Evolutionary conservation across 1,139 yeast species (phyloP).

Genomic region (Ogataea hybrid): DNA sequence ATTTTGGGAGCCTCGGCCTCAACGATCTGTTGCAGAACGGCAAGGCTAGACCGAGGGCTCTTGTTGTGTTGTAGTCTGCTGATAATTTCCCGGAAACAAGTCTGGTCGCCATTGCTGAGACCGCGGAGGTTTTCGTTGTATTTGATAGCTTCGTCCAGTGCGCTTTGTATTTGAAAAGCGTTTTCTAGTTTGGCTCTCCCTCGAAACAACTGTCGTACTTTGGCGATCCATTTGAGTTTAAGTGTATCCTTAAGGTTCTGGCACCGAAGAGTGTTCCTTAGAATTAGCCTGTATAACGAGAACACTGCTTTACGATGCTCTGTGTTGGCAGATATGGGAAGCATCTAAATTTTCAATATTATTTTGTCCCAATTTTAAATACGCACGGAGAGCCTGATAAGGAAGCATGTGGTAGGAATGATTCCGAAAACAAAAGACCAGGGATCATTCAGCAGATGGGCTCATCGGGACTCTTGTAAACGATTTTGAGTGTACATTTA

Average conservation of each 20-base stretch:
- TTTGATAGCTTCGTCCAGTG: not conserved
- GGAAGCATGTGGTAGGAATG: too few species aligned
- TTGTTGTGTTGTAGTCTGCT: not conserved
- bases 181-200: not conserved
- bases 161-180: not conserved
- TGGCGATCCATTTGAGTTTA: not conserved
- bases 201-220: slow-evolving; percentile 1
- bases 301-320: slow-evolving; percentile 3
- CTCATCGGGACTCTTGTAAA: too few species aligned
- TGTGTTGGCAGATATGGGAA: not conserved
- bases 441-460: too few species aligned
- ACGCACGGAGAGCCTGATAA: too few species aligned
- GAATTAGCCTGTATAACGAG: slow-evolving; percentile 2
- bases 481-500: too few species aligned
- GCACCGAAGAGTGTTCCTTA: slow-evolving; percentile 8
- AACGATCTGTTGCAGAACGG: slow-evolving; percentile 1
- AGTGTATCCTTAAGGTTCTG: slow-evolving; percentile 1
- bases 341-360: not conserved
- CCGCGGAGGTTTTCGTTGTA: slow-evolving; percentile 1
- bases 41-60: not conserved
- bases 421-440: too few species aligned
- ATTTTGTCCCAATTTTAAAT: not conserved
- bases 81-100: not conserved
- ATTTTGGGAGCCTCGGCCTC: slow-evolving; percentile 3
- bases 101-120: slow-evolving; percentile 3